These are phyloP conservation scores for Russula sp. DNA, from an alignment of 768 basidiomycete genomes.

Conservation along the genomic window DNA sequence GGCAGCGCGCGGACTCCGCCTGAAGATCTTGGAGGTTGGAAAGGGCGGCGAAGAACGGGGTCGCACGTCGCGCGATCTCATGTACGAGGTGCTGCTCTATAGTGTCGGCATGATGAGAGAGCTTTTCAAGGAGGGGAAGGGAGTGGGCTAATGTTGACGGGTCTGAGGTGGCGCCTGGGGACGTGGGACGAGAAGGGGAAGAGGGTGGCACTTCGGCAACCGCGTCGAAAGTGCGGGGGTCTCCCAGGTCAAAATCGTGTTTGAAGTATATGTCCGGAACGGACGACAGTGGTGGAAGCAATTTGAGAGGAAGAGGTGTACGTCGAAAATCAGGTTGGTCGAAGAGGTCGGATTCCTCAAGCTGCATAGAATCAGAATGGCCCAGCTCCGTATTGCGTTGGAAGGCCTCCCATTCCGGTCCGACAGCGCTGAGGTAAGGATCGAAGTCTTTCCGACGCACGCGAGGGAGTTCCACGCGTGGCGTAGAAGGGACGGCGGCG, in stretches of 20 bases:
- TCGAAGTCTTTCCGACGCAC: constrained; percentile 84
- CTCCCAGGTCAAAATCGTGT: constrained; percentile 71
- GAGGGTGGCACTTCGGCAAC: constrained; percentile 54
- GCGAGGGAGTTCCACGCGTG: constrained; percentile 72
- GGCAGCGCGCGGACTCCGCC: constrained; percentile 80
- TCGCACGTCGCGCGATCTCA: constrained; percentile 86
- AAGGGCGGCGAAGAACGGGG: constrained; percentile 95
- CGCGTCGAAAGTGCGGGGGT: constrained; percentile 70
- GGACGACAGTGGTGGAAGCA: constrained; percentile 64
- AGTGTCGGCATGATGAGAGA: constrained; percentile 89
- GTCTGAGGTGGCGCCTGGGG: constrained; percentile 42
- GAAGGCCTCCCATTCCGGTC: constrained; percentile 76
- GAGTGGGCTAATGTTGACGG: constrained; percentile 63
- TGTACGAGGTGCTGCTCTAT: constrained; percentile 92
- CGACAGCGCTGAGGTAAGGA: constrained; percentile 67
- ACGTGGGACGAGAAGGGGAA: constrained; percentile 23
- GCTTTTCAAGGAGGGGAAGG: constrained; percentile 77
- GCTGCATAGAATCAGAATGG: constrained; percentile 37
- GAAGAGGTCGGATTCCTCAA: constrained; percentile 28
- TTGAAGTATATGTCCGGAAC: constrained; percentile 85
- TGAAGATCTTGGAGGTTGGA: constrained; percentile 92
- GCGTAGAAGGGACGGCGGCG: constrained; percentile 68
- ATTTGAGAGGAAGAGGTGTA: constrained; percentile 37
- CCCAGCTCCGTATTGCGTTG: constrained; percentile 44
- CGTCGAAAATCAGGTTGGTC: constrained; percentile 31